These are phyloP conservation scores for Xylaria sp. DNA, from an alignment of 2,329 filamentous ascomycete genomes.

Conservation along the genomic window DNA sequence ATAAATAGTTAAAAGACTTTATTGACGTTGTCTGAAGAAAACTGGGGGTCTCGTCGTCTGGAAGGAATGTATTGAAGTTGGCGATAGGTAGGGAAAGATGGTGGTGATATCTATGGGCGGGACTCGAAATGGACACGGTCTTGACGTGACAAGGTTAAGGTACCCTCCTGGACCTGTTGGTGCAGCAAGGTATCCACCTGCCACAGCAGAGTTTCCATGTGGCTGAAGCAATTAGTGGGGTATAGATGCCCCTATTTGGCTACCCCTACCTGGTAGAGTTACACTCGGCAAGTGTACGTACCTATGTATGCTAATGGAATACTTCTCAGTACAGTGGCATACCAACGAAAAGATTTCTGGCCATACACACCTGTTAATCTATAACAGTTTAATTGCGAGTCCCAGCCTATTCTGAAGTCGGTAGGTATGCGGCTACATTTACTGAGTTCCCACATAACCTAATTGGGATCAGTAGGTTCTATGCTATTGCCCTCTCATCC, in stretches of 20 bases:
- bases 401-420: neutral
- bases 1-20: slow-evolving; percentile 20
- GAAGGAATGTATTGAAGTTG: slow-evolving; percentile 49
- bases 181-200: neutral
- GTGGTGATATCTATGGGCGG: slow-evolving; percentile 24
- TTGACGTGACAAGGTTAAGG: slow-evolving; percentile 28
- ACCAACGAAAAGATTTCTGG: too few species aligned
- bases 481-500: neutral
- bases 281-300: too few species aligned
- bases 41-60: slow-evolving; percentile 16
- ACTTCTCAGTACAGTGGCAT: too few species aligned
- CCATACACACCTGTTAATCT: too few species aligned
- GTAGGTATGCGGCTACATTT: too few species aligned
- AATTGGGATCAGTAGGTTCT: neutral
- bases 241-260: slow-evolving; percentile 16
- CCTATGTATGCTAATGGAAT: neutral
- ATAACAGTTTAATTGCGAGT: neutral
- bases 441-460: neutral
- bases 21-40: slow-evolving; percentile 15
- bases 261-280: neutral
- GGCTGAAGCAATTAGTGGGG: neutral
- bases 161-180: neutral
- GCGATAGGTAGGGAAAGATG: slow-evolving; percentile 32
- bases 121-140: slow-evolving; percentile 42
- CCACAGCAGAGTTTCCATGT: neutral